A percentile compares a stretch with the other conserved stretches of the same genome.
Evolutionary conservation across 1,139 yeast genomes (phyloP).

Genomic region (Ogataea hybrid): DNA sequence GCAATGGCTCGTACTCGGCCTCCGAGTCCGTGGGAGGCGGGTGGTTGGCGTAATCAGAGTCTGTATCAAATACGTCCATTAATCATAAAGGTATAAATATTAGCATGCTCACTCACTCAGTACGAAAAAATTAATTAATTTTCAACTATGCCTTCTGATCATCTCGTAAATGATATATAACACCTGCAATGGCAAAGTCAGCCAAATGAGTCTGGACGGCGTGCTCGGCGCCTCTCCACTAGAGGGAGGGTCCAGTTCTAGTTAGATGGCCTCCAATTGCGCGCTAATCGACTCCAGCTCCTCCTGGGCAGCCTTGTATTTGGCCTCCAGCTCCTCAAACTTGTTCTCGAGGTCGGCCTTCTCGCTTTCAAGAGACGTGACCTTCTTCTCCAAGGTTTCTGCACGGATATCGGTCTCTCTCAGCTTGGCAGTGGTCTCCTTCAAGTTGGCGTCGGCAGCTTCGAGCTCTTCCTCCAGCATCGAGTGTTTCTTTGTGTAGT

Average conservation of each 20-base stretch:
- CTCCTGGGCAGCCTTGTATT: conserved; percentile 79
- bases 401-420: conserved; percentile 97
- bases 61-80: conserved; percentile 20
- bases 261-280: conserved; percentile 83
- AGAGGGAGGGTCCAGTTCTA: background rate
- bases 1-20: conserved; percentile 19
- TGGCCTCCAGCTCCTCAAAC: conserved; percentile 81
- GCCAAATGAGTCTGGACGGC: conserved; percentile 8
- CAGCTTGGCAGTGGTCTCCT: conserved; percentile 90
- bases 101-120: conserved; percentile 33
- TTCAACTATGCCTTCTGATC: conserved; percentile 7
- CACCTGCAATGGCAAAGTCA: conserved; percentile 7
- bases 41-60: conserved; percentile 30
- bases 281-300: conserved; percentile 94
- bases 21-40: conserved; percentile 36
- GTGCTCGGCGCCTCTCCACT: background rate
- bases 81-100: conserved; percentile 4
- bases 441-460: conserved; percentile 85
- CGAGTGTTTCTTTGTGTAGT: conserved; percentile 88
- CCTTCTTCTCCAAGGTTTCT: conserved; percentile 95
- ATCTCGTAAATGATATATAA: conserved; percentile 5
- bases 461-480: conserved; percentile 93
- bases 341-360: conserved; percentile 91
- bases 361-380: conserved; percentile 87
- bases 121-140: conserved; percentile 15